Evolutionary conservation across 208 protist genomes (phyloP).

Genomic region (Leptomonas pyrrhocoris): DNA sequence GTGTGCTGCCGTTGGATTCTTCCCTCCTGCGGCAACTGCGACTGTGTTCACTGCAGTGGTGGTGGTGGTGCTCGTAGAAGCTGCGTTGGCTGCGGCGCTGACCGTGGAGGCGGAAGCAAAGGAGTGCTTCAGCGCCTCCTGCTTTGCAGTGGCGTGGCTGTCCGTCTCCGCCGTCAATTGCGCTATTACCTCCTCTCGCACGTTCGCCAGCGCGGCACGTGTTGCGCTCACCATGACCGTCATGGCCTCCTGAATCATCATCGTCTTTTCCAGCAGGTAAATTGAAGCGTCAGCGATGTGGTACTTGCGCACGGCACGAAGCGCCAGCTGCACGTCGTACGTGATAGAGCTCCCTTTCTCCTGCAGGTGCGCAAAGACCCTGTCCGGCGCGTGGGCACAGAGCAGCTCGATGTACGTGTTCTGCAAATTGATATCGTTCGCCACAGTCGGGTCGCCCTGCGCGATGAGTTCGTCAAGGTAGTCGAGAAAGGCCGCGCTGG

Average conservation of each 20-base stretch:
- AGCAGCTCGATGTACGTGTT: constrained; percentile 87
- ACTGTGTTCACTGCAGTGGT: no score
- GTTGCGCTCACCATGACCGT: constrained; percentile 35
- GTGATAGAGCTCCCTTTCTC: constrained; percentile 43
- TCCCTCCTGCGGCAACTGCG: background rate
- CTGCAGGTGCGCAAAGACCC: constrained; percentile 67
- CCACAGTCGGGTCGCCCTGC: constrained; percentile 45
- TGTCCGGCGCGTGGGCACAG: constrained; percentile 53
- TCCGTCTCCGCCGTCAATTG: background rate
- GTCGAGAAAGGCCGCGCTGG: constrained; percentile 61
- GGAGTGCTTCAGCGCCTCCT: background rate
- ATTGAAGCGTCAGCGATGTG: constrained; percentile 63
- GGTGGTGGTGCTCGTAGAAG: background rate
- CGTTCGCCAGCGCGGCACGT: constrained; percentile 18
- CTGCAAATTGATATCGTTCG: constrained; percentile 67
- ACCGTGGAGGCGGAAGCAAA: background rate
- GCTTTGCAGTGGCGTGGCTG: background rate
- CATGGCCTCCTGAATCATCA: constrained; percentile 69
- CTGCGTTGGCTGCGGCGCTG: background rate
- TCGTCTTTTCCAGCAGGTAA: constrained; percentile 66
- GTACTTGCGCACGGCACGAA: constrained; percentile 51
- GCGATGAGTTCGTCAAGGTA: constrained; percentile 79
- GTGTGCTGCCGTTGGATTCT: no score
- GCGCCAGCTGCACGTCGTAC: constrained; percentile 70
- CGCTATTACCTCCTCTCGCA: constrained; percentile 31